A percentile compares a stretch with the other conserved stretches of the same genome.
phyloP scores from a whole-genome alignment of 345 rosid genomes.

The Citrus medica region DNA sequence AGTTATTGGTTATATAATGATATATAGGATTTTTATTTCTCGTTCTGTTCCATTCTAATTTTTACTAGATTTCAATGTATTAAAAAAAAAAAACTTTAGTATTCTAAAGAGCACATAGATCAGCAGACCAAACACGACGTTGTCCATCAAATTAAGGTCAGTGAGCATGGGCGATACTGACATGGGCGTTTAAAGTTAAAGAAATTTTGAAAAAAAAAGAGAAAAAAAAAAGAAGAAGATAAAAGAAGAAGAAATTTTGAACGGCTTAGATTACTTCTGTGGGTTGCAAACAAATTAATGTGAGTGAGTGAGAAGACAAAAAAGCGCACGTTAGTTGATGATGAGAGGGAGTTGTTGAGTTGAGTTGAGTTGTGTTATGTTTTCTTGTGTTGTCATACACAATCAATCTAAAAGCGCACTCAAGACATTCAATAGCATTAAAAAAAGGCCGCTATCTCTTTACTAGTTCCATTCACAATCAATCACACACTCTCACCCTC shows the following conservation, averaged over 20 bases:
- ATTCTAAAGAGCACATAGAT: too few relatives aligned
- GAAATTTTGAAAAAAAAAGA: too few relatives aligned
- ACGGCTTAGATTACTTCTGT: too few relatives aligned
- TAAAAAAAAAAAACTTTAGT: too few relatives aligned
- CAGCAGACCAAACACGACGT: too few relatives aligned
- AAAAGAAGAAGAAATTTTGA: too few relatives aligned
- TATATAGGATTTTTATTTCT: too few relatives aligned
- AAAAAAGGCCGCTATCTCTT: background rate
- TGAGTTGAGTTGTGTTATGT: background rate
- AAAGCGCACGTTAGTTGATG: conserved; percentile 11
- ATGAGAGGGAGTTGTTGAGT: conserved; percentile 13
- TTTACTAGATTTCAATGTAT: too few relatives aligned
- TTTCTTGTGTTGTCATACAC: background rate
- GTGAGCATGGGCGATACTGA: too few relatives aligned
- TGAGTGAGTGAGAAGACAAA: background rate
- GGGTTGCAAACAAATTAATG: background rate
- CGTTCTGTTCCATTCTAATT: too few relatives aligned
- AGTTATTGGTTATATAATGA: too few relatives aligned
- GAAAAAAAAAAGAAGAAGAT: background rate
- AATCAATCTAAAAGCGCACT: background rate
- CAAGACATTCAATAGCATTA: background rate
- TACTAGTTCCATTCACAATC: background rate
- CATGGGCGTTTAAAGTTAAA: background rate
- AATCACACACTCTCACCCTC: background rate
- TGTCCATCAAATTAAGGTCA: too few relatives aligned